phyloP scores from a whole-genome alignment of 1,139 yeast species.

The Sugiyamaella paludigena region DNA sequence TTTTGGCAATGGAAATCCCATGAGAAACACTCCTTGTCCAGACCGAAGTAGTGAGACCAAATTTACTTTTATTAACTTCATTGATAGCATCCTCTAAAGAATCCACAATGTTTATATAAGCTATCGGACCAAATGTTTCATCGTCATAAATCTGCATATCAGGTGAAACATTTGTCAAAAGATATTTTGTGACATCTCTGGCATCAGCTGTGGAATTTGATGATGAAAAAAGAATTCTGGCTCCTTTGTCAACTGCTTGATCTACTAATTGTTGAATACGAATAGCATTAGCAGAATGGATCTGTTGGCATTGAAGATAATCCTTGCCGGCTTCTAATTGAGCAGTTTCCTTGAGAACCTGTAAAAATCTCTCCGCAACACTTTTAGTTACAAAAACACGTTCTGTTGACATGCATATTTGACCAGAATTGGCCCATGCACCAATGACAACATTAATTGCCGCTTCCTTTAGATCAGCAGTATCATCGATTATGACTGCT shows the following conservation, averaged over 20 bases:
- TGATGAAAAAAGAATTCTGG: conserved; percentile 32
- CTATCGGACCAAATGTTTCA: conserved; percentile 53
- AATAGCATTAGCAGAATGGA: conserved; percentile 35
- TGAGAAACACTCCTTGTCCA: conserved; percentile 44
- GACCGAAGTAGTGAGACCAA: conserved; percentile 48
- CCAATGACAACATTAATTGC: conserved; percentile 71
- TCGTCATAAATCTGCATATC: conserved; percentile 39
- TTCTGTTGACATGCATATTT: conserved; percentile 82
- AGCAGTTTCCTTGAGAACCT: conserved; percentile 30
- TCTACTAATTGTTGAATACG: conserved; percentile 36
- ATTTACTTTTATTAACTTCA: conserved; percentile 36
- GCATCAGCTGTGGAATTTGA: conserved; percentile 25
- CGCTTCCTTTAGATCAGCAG: conserved; percentile 61
- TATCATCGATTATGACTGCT: conserved; percentile 72
- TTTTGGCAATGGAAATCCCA: conserved; percentile 42
- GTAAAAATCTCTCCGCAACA: conserved; percentile 58
- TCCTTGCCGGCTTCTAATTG: not conserved
- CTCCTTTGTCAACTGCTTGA: conserved; percentile 48
- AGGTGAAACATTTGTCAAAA: conserved; percentile 41
- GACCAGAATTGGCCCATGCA: conserved; percentile 78
- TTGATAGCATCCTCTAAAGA: conserved; percentile 34
- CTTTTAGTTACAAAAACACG: conserved; percentile 64
- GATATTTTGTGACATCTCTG: conserved; percentile 20
- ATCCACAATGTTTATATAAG: conserved; percentile 39
- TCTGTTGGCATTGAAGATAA: conserved; percentile 28